Percentiles rank a stretch among this genome's conserved stretches.
Conservation (phyloP, 2,329 filamentous ascomycete species). For the Periconia macrospinosa region DNA sequence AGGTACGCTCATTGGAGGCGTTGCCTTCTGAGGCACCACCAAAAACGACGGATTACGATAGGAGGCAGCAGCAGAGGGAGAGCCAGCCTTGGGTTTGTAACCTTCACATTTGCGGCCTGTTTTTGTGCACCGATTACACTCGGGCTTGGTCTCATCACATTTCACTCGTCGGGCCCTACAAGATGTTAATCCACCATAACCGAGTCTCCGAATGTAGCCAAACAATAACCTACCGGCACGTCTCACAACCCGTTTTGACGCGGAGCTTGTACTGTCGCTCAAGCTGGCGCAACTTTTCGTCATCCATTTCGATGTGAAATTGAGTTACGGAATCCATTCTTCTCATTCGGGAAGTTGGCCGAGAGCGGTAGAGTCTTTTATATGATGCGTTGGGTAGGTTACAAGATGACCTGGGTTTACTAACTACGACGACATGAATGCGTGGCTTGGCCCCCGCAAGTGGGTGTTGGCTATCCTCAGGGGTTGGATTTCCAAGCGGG, state of each 20-base stretch:
- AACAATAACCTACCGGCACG: conserved; percentile 25
- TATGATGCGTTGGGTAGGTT: background rate
- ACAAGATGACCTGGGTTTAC: too few species aligned
- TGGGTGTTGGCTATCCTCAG: background rate
- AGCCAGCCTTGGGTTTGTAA: conserved; percentile 24
- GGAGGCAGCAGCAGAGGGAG: conserved; percentile 22
- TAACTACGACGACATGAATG: background rate
- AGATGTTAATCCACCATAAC: conserved; percentile 7
- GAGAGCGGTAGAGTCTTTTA: conserved; percentile 4
- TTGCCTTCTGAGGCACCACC: conserved; percentile 23
- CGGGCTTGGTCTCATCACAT: conserved; percentile 39
- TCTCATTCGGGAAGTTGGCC: background rate
- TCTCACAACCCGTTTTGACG: conserved; percentile 34
- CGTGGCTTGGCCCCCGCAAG: background rate
- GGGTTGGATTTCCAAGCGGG: background rate
- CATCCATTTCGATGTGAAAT: conserved; percentile 20
- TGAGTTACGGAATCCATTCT: conserved; percentile 1
- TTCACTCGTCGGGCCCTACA: conserved; percentile 37
- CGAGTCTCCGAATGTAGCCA: background rate
- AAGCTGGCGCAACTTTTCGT: conserved; percentile 23
- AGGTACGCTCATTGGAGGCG: conserved; percentile 9
- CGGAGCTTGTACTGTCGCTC: conserved; percentile 32
- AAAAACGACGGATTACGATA: conserved; percentile 30
- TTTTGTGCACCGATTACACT: conserved; percentile 37
- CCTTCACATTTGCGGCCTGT: conserved; percentile 43